Base-by-base conservation (phyloP, 257 asterid species). In the Haberlea rhodopensis region DNA sequence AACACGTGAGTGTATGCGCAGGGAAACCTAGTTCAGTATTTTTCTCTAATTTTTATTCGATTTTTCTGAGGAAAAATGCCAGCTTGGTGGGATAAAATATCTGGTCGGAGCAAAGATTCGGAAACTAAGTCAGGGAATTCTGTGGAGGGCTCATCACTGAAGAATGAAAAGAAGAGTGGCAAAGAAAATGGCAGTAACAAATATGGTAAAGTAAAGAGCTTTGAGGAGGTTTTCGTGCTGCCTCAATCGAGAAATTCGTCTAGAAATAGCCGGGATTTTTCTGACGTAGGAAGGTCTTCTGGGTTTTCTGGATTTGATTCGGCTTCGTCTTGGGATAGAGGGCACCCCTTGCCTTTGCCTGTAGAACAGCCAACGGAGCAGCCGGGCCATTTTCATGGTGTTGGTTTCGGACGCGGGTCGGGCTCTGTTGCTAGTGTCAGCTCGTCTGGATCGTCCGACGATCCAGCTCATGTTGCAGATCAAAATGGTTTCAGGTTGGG, bases 251-350 rank as follows among this genome's bases (percentile, higher is more conserved):
- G 84, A 56, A 83, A 78, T 71, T 87, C 95, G 18, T 90, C 94
- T 2, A 79, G 96, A 52, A 74, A 72, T 25, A 89, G 96, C 73
- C 62, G 72, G 27, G 97, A 89, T 5, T 83, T 77, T 61, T 55
- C 77, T 19, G 76, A 72, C 31, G 56, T 55, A 4, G 66, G 71
- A 23, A 84, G 77, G 46, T 75, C 81, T 11, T 66, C 95, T 54
- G 95, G 94, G 18, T 91, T 90, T 78, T 86, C 94, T 1, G 99
- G 97, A 34, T 89, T 92, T 73, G 96, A 89, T 85, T 94, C 97
- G 1, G 83, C 96, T 25, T 85, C 97, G 0, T 85, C 91, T 60
- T 60, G 76, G 67, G 95, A 89, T 52, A 84, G 78, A 63, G 79
- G 76, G 32, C 89, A 78, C 57, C 97, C 94, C 8, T 69, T 92